Evolutionary conservation across 2,329 filamentous ascomycete species (phyloP).

Genomic region (Niveomyces coronatus): DNA sequence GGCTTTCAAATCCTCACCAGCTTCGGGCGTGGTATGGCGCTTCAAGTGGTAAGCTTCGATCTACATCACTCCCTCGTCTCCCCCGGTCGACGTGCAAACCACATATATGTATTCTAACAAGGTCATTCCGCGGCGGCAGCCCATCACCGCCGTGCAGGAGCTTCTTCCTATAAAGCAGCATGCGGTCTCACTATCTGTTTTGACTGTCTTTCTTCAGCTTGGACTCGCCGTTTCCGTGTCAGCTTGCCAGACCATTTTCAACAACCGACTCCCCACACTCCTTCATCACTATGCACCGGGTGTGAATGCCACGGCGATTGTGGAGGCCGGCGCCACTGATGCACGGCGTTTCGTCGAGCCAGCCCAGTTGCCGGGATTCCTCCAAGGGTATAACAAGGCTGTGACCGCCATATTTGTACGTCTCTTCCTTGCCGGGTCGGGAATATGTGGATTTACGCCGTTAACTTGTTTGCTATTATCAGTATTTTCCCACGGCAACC

Average conservation of each 20-base stretch:
- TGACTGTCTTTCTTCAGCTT: slow-evolving; percentile 7
- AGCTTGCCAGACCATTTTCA: slow-evolving; percentile 5
- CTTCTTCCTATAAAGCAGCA: background rate
- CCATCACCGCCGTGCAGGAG: slow-evolving; percentile 9
- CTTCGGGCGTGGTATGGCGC: too few relatives aligned
- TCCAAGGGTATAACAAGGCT: slow-evolving; percentile 3
- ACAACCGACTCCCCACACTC: background rate
- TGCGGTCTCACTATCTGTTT: background rate
- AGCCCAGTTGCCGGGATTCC: background rate
- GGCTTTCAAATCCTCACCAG: too few relatives aligned
- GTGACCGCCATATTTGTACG: slow-evolving; percentile 1
- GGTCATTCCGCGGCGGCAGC: background rate
- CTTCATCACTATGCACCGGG: background rate
- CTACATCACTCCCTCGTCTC: background rate
- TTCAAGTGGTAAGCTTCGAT: slow-evolving; percentile 1
- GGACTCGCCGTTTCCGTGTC: slow-evolving; percentile 4
- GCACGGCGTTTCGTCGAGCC: background rate
- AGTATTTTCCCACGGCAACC: slow-evolving; percentile 4
- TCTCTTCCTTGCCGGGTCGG: background rate
- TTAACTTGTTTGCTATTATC: background rate
- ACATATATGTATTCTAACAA: background rate
- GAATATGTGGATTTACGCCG: background rate
- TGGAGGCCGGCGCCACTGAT: slow-evolving; percentile 3
- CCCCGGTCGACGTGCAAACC: background rate
- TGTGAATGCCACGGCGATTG: background rate